Conservation (phyloP, 1,284 basidiomycete species). For the Thelephora terrestris region DNA sequence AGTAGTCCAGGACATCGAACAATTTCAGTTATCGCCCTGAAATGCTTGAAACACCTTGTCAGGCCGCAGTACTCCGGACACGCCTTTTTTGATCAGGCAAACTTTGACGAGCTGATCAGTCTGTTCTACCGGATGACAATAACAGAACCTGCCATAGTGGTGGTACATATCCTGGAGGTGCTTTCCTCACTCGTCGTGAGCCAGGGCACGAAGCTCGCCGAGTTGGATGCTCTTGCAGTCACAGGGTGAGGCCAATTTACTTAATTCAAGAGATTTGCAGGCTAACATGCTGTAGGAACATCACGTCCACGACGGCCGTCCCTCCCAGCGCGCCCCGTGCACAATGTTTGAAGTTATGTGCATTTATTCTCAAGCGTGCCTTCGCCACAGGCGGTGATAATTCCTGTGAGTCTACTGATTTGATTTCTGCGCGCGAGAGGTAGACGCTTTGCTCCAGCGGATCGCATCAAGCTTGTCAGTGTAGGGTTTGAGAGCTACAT, state of each 20-base stretch:
- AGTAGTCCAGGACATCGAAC: constrained; percentile 27
- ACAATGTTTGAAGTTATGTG: constrained; percentile 78
- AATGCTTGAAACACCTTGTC: constrained; percentile 73
- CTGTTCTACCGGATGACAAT: constrained; percentile 86
- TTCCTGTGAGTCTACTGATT: constrained; percentile 39
- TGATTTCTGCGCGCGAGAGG: constrained; percentile 10
- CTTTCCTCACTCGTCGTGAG: constrained; percentile 20
- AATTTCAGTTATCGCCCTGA: constrained; percentile 58
- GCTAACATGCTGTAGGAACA: not conserved
- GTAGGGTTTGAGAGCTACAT: constrained; percentile 60
- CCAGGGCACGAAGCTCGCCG: not conserved
- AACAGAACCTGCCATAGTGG: constrained; percentile 67
- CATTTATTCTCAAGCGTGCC: constrained; percentile 67
- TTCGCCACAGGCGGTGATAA: constrained; percentile 47
- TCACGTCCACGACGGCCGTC: constrained; percentile 1
- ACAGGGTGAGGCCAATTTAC: not conserved
- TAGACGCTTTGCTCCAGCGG: constrained; percentile 25
- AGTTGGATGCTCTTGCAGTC: not conserved
- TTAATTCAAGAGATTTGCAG: not conserved
- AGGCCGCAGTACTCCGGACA: constrained; percentile 73
- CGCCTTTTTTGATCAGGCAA: constrained; percentile 67
- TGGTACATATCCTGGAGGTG: constrained; percentile 33
- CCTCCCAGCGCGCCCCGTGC: constrained; percentile 27
- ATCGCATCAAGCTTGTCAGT: constrained; percentile 57
- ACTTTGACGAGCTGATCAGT: constrained; percentile 87